Conservation (phyloP, 75 land plant species). For the Pinus tabuliformis region DNA sequence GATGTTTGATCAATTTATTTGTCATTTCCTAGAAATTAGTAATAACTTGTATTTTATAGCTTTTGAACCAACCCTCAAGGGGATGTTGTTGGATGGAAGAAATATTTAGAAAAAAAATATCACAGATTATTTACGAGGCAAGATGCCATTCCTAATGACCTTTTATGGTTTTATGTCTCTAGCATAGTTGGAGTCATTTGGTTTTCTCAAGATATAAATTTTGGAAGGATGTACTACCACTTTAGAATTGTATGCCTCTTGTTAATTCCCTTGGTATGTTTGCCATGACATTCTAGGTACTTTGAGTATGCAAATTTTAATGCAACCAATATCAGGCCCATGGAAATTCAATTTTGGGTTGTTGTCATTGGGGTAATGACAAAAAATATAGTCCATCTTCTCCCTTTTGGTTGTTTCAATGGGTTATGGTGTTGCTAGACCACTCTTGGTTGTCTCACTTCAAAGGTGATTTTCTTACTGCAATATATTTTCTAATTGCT, state of each 20-base stretch:
- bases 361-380: constrained; percentile 85
- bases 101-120: constrained; percentile 89
- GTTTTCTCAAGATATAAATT: constrained; percentile 69
- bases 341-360: constrained; percentile 88
- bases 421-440: constrained; percentile 97
- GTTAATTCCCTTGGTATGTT: constrained; percentile 81
- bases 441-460: constrained; percentile 96
- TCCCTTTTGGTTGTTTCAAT: constrained; percentile 78
- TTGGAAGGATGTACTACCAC: constrained; percentile 83
- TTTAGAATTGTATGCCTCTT: constrained; percentile 80
- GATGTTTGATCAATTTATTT: too few relatives aligned
- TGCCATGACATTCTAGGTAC: constrained; percentile 95
- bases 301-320: constrained; percentile 83
- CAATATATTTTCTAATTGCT: constrained; percentile 78
- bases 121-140: constrained; percentile 84
- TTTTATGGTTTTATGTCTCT: constrained; percentile 78
- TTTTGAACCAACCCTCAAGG: constrained; percentile 87
- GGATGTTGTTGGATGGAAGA: constrained; percentile 57
- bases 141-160: constrained; percentile 84
- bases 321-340: constrained; percentile 71
- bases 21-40: too few relatives aligned
- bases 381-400: constrained; percentile 80
- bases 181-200: constrained; percentile 67
- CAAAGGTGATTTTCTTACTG: constrained; percentile 84
- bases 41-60: constrained; percentile 74